These are phyloP conservation scores for Solanum piurae DNA, from an alignment of 257 asterid species.

Conservation along the genomic window DNA sequence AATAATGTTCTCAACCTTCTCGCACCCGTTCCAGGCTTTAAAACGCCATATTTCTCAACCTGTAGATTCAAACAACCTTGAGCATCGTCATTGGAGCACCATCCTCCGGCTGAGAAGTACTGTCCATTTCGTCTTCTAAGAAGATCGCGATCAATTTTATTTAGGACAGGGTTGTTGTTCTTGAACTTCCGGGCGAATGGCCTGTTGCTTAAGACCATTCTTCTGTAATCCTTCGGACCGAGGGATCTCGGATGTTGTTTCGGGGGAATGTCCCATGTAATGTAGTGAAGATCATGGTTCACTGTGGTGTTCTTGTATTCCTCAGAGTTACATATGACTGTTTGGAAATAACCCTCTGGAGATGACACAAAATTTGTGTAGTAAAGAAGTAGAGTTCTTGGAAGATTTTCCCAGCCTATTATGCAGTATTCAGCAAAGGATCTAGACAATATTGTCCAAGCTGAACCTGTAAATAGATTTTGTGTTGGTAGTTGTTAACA, in stretches of 20 bases:
- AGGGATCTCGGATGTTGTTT: slow-evolving; percentile 76
- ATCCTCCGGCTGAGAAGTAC: slow-evolving; percentile 51
- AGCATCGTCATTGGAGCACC: slow-evolving; percentile 31
- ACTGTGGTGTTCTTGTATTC: slow-evolving; percentile 52
- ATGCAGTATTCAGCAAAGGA: slow-evolving; percentile 66
- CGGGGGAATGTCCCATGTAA: slow-evolving; percentile 80
- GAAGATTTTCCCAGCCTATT: slow-evolving; percentile 76
- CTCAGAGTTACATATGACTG: slow-evolving; percentile 61
- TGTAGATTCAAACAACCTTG: slow-evolving; percentile 29
- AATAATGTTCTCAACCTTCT: slow-evolving; percentile 48
- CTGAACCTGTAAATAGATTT: slow-evolving; percentile 47
- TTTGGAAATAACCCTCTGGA: slow-evolving; percentile 82
- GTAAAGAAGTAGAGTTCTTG: slow-evolving; percentile 78
- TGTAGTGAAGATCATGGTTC: slow-evolving; percentile 83
- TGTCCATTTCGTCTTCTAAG: slow-evolving; percentile 41
- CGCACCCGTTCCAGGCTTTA: slow-evolving; percentile 65
- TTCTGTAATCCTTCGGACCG: slow-evolving; percentile 57
- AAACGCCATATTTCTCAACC: slow-evolving; percentile 52
- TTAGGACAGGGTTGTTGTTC: slow-evolving; percentile 49
- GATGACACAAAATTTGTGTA: slow-evolving; percentile 85
- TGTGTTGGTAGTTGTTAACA: not conserved
- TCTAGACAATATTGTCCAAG: slow-evolving; percentile 79
- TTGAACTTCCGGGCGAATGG: slow-evolving; percentile 85
- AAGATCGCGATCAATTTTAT: slow-evolving; percentile 61
- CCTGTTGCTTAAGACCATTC: slow-evolving; percentile 54